A percentile compares a stretch with the other conserved stretches of the same genome.
Evolutionary conservation across 2,329 filamentous ascomycete genomes (phyloP).

Genomic region (Arthrocladium fulminans): DNA sequence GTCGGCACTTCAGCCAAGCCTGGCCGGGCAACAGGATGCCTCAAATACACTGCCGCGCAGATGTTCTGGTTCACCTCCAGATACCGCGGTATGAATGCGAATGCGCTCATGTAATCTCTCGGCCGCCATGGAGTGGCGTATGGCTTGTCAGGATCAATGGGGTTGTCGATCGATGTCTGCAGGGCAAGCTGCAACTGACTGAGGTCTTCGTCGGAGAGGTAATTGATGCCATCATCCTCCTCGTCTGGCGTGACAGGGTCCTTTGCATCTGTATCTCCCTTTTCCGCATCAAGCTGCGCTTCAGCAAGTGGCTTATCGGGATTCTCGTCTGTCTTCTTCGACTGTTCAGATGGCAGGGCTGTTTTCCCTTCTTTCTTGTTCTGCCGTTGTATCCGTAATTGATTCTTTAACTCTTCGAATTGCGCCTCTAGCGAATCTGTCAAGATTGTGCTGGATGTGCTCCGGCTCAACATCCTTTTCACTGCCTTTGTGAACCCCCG

Average conservation of each 20-base stretch:
- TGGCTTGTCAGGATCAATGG: conserved; percentile 65
- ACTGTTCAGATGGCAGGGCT: conserved; percentile 11
- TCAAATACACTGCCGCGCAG: conserved; percentile 87
- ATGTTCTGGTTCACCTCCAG: conserved; percentile 97
- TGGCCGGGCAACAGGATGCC: conserved; percentile 82
- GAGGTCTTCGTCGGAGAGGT: conserved; percentile 42
- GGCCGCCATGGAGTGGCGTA: conserved; percentile 89
- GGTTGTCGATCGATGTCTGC: conserved; percentile 61
- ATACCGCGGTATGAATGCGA: conserved; percentile 90
- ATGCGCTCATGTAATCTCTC: conserved; percentile 76
- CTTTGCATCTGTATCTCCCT: conserved; percentile 27
- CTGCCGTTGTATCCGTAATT: conserved; percentile 35
- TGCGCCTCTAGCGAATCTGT: conserved; percentile 46
- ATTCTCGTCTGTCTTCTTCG: conserved; percentile 15
- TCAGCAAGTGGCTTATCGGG: conserved; percentile 11
- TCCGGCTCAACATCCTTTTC: conserved; percentile 53
- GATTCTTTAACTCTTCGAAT: conserved; percentile 44
- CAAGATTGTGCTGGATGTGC: conserved; percentile 35
- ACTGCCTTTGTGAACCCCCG: conserved; percentile 62
- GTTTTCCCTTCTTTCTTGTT: conserved; percentile 15
- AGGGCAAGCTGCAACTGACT: conserved; percentile 48
- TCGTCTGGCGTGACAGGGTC: conserved; percentile 30
- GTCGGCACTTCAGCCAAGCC: conserved; percentile 76
- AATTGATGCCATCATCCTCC: conserved; percentile 28
- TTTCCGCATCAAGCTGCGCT: conserved; percentile 6